Conservation (phyloP, 1,284 basidiomycete species). For the Ganoderma lingzhi region DNA sequence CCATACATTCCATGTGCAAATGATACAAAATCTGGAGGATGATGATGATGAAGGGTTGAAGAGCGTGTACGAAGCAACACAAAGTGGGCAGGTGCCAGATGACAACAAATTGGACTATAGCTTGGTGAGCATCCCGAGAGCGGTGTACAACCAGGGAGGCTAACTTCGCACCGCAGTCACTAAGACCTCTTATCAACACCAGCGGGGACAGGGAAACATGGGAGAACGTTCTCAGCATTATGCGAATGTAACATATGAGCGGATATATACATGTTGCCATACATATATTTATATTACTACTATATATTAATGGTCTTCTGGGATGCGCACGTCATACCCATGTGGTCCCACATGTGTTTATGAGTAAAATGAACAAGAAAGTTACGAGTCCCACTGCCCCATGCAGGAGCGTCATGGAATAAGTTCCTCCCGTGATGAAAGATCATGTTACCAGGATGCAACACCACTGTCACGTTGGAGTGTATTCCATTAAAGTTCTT, state of each 20-base stretch:
- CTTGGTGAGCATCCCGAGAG: neutral
- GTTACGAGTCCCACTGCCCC: no score
- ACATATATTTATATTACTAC: neutral
- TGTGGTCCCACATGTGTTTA: no score
- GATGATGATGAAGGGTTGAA: neutral
- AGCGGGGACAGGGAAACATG: neutral
- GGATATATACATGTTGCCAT: neutral
- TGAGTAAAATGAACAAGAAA: no score
- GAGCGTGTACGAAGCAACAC: neutral
- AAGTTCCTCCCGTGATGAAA: no score
- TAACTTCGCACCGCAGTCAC: neutral
- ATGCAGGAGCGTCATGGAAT: no score
- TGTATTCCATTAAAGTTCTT: neutral
- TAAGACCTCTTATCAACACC: neutral
- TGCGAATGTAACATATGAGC: neutral
- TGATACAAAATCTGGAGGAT: neutral
- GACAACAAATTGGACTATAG: neutral
- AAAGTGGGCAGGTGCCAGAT: neutral
- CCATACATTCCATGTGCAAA: neutral
- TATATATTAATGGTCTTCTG: no score
- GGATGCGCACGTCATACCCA: no score
- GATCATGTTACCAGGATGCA: neutral
- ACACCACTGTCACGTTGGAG: neutral
- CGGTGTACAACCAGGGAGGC: neutral
- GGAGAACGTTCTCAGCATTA: neutral